Conservation (phyloP, 345 rosid genomes). For the Nephelium lappaceum region DNA sequence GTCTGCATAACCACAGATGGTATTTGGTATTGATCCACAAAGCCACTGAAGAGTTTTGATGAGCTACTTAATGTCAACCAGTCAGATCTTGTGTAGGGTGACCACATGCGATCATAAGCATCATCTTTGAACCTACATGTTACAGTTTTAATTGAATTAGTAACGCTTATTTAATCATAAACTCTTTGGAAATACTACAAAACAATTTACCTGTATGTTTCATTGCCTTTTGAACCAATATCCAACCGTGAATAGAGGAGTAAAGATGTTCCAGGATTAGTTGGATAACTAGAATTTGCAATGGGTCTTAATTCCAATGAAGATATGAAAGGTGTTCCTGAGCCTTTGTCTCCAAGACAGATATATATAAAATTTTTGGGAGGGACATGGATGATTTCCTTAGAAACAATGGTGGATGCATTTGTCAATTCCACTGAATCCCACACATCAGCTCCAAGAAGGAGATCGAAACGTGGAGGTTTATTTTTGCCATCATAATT, state of each 20-base stretch:
- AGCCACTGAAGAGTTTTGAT: neutral
- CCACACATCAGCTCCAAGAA: neutral
- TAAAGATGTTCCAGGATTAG: constrained; percentile 4
- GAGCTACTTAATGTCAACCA: neutral
- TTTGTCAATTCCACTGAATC: neutral
- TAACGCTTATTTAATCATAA: too few relatives aligned
- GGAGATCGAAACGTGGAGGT: constrained; percentile 14
- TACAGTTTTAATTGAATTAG: too few relatives aligned
- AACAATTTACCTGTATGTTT: neutral
- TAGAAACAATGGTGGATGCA: neutral
- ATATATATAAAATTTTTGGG: neutral
- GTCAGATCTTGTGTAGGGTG: neutral
- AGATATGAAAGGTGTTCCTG: constrained; percentile 20
- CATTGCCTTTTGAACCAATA: neutral
- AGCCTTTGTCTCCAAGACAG: constrained; percentile 13
- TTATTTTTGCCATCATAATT: constrained; percentile 18
- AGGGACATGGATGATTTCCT: constrained; percentile 8
- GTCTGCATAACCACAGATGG: constrained; percentile 33
- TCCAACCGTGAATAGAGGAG: neutral
- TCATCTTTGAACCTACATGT: neutral
- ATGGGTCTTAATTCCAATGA: constrained; percentile 25
- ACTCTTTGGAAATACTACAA: too few relatives aligned
- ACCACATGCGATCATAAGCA: neutral
- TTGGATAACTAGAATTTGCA: neutral
- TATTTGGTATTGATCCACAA: neutral